phyloP scores from a whole-genome alignment of 306 rosid species.

The Casuarina cunninghamiana region DNA sequence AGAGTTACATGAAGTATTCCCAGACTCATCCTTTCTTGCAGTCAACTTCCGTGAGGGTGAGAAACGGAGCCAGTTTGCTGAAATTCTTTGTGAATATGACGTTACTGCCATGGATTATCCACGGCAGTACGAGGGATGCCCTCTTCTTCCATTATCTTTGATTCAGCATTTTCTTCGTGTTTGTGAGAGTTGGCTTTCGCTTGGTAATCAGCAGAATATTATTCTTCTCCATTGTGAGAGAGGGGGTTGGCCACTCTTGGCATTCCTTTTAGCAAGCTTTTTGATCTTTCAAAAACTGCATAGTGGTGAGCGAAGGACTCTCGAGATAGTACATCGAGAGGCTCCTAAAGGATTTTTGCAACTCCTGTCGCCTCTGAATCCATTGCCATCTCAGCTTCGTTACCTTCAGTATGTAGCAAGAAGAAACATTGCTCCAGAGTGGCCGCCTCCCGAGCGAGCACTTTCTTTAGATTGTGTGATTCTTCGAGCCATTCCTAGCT shows the following conservation, averaged over 20 bases:
- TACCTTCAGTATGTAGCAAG: slow-evolving; percentile 89
- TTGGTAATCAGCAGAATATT: slow-evolving; percentile 63
- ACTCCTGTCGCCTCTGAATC: slow-evolving; percentile 82
- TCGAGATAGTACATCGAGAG: slow-evolving; percentile 88
- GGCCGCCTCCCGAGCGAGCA: slow-evolving; percentile 96
- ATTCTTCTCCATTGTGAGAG: slow-evolving; percentile 91
- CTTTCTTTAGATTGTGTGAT: slow-evolving; percentile 88
- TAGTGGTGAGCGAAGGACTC: slow-evolving; percentile 76
- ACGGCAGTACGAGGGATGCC: slow-evolving; percentile 93
- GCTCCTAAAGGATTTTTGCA: slow-evolving; percentile 93
- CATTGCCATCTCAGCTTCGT: slow-evolving; percentile 94
- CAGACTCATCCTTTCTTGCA: slow-evolving; percentile 87
- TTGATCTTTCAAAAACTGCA: slow-evolving; percentile 68
- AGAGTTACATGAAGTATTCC: slow-evolving; percentile 89
- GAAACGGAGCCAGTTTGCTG: slow-evolving; percentile 69
- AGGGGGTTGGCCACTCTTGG: slow-evolving; percentile 97
- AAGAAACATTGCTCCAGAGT: slow-evolving; percentile 78
- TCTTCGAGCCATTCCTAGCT: slow-evolving; percentile 79
- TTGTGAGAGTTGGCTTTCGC: slow-evolving; percentile 81
- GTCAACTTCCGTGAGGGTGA: slow-evolving; percentile 94
- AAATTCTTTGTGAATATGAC: slow-evolving; percentile 66
- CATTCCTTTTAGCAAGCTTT: slow-evolving; percentile 74
- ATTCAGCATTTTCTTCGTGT: slow-evolving; percentile 90
- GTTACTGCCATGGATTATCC: slow-evolving; percentile 92
- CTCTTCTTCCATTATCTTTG: slow-evolving; percentile 75